A percentile compares a stretch with the other conserved stretches of the same genome.
phyloP scores from a whole-genome alignment of 225 moss, liverwort and hornwort species.

The Marchantia polymorpha region DNA sequence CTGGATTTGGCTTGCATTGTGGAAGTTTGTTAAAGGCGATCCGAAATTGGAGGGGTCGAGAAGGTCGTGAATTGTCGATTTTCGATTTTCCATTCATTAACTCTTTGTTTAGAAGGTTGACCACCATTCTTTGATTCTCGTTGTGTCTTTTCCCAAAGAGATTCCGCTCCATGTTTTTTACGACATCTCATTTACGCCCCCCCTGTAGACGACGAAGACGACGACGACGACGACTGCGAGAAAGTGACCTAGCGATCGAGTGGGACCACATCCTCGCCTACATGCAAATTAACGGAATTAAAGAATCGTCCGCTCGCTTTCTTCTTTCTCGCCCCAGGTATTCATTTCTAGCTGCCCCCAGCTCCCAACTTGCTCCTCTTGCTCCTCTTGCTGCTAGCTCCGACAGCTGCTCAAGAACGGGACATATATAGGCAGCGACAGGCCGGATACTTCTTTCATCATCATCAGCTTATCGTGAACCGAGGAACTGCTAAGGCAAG shows the following conservation, averaged over 20 bases:
- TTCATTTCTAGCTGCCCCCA: background rate
- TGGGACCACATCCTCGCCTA: constrained; percentile 1
- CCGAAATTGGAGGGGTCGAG: background rate
- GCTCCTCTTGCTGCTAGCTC: background rate
- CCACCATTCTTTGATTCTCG: background rate
- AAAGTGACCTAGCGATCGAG: background rate
- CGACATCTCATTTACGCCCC: background rate
- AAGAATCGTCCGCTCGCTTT: background rate
- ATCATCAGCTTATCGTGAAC: background rate
- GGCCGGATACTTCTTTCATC: background rate
- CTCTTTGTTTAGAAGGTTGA: constrained; percentile 10
- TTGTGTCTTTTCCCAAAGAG: background rate
- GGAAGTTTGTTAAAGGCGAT: background rate
- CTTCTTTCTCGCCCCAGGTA: background rate
- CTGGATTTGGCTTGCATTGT: background rate
- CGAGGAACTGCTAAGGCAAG: background rate
- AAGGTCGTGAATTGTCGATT: background rate
- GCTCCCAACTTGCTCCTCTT: background rate
- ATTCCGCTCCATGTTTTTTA: background rate
- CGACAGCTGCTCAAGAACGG: background rate
- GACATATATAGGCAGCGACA: background rate
- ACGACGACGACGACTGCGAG: background rate
- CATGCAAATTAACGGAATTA: background rate
- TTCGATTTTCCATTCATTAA: background rate
- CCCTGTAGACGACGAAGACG: background rate